Conservation (phyloP, 192 early-diverging fungal species). For the Backusella psychrophila region DNA sequence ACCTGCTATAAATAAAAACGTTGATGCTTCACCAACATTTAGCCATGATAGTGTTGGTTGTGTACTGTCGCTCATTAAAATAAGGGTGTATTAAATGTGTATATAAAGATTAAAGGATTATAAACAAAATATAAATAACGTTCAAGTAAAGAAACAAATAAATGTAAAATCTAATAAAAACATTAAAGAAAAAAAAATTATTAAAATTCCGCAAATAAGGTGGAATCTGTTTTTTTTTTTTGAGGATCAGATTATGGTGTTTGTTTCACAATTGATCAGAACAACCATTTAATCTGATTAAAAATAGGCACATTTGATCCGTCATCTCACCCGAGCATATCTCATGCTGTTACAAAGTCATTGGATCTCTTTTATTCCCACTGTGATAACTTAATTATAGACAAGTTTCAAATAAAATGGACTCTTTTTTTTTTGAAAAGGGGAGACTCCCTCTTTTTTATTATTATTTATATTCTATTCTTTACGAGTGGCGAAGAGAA, state of each 20-base stretch:
- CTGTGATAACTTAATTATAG: background rate
- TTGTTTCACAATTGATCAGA: background rate
- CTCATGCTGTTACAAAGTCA: background rate
- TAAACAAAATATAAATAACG: background rate
- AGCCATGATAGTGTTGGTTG: constrained; percentile 11
- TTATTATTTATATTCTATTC: background rate
- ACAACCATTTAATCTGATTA: background rate
- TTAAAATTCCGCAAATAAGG: background rate
- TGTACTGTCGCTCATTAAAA: background rate
- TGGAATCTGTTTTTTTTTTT: background rate
- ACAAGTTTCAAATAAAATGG: background rate
- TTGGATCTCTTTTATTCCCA: background rate
- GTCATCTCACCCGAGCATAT: background rate
- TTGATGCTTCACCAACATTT: constrained; percentile 20
- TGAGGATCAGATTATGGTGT: background rate
- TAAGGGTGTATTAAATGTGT: background rate
- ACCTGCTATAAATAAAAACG: constrained; percentile 24
- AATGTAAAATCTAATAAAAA: background rate
- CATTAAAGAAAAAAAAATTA: background rate
- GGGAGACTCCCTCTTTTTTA: background rate
- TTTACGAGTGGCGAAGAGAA: background rate
- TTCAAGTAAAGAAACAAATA: constrained; percentile 1
- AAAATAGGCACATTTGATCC: background rate
- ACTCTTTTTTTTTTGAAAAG: background rate
- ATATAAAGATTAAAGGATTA: background rate